These are phyloP conservation scores for Aspergillus hortae DNA, from an alignment of 2,329 filamentous ascomycete species.

Conservation along the genomic window DNA sequence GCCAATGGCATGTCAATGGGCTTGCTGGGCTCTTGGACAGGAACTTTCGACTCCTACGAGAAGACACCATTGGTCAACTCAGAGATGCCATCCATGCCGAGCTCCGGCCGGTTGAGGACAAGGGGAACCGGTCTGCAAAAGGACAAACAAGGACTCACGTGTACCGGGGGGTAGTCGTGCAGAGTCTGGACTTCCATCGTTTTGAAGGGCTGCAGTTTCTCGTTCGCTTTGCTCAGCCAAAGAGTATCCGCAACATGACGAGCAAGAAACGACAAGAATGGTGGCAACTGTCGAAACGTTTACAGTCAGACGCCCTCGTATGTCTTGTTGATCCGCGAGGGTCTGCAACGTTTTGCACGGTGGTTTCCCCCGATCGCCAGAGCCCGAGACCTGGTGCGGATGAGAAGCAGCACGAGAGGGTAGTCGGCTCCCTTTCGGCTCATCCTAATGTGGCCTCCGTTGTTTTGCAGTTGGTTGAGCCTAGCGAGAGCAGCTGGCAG, in stretches of 20 bases:
- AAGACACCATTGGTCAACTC: slow-evolving; percentile 32
- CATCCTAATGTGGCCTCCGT: slow-evolving; percentile 25
- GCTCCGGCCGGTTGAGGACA: neutral
- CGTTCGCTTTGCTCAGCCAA: slow-evolving; percentile 22
- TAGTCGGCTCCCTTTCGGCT: slow-evolving; percentile 19
- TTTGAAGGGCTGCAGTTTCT: slow-evolving; percentile 17
- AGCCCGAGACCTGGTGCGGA: slow-evolving; percentile 5
- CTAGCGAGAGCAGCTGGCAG: slow-evolving; percentile 18
- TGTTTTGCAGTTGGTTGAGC: slow-evolving; percentile 25
- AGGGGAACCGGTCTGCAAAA: neutral
- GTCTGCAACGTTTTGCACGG: slow-evolving; percentile 25
- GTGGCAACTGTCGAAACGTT: slow-evolving; percentile 28
- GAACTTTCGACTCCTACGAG: slow-evolving; percentile 36
- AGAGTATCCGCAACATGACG: slow-evolving; percentile 7
- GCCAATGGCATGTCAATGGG: slow-evolving; percentile 25
- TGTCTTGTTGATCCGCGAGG: slow-evolving; percentile 20
- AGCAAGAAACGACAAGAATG: slow-evolving; percentile 20
- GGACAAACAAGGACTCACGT: slow-evolving; percentile 11
- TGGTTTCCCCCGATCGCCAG: slow-evolving; percentile 13
- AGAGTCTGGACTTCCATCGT: slow-evolving; percentile 15
- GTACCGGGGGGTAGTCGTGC: slow-evolving; percentile 7
- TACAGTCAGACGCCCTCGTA: slow-evolving; percentile 27
- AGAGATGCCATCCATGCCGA: slow-evolving; percentile 32
- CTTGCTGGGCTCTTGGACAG: slow-evolving; percentile 29
- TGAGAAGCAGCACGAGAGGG: neutral